Evolutionary conservation across 129 eudicot species (phyloP).

Genomic region (Calendula officinalis): DNA sequence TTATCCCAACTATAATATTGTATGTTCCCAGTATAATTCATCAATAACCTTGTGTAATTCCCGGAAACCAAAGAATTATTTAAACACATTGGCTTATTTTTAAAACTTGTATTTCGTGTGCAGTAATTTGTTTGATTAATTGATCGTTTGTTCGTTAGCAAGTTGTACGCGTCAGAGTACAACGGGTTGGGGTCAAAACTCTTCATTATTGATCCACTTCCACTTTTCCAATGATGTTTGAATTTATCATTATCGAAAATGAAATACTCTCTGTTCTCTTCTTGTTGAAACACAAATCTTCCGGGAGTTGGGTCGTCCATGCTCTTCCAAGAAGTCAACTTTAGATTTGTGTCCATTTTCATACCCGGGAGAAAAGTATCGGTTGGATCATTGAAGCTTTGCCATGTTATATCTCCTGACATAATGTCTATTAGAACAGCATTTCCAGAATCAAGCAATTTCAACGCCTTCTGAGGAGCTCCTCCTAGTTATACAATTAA

Average conservation of each 20-base stretch:
- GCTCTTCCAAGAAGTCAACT: slow-evolving; percentile 52
- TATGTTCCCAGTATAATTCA: slow-evolving; percentile 28
- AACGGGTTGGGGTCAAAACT: slow-evolving; percentile 5
- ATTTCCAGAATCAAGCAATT: slow-evolving; percentile 46
- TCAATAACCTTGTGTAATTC: slow-evolving; percentile 28
- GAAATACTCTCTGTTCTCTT: not conserved
- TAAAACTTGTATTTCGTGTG: too few species aligned
- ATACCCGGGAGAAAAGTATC: slow-evolving; percentile 64
- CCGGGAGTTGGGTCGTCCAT: slow-evolving; percentile 47
- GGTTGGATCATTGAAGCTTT: slow-evolving; percentile 43
- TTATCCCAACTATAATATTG: slow-evolving; percentile 17
- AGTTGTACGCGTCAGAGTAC: not conserved
- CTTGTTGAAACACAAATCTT: slow-evolving; percentile 29
- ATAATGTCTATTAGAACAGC: slow-evolving; percentile 26
- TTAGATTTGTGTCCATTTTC: slow-evolving; percentile 24
- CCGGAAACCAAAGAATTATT: not conserved
- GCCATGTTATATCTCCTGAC: slow-evolving; percentile 28
- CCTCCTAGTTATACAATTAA: too few species aligned
- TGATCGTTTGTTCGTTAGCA: not conserved
- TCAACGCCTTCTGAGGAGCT: slow-evolving; percentile 17
- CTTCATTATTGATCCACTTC: not conserved
- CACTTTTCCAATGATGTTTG: slow-evolving; percentile 10
- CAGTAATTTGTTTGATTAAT: not conserved
- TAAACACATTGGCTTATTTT: not conserved
- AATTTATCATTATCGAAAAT: not conserved